Evolutionary conservation across 2,329 filamentous ascomycete genomes (phyloP), one percentile per base, ranked within the genome.

Genomic region (Penicillium decumbens): DNA sequence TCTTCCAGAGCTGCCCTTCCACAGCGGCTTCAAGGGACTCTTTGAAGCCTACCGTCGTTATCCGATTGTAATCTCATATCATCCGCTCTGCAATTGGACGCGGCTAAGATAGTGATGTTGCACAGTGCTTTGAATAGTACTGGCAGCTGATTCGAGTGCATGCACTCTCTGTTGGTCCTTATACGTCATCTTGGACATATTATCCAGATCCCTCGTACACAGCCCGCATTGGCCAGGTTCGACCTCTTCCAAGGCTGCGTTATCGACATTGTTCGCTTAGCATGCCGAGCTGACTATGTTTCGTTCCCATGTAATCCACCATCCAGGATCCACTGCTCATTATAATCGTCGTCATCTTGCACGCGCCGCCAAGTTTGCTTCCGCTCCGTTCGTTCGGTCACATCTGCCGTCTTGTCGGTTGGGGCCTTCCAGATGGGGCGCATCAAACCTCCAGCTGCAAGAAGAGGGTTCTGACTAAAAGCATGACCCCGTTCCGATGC

Each of bases 271-370:
- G 28, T 35, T 35, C 18, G 18, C 15, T 37, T 10, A 18, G 4
- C 32, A 15, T 10, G 18, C 43, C 33, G 30, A 9, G 20, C 18
- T 9, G 29, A 20, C 41, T 49, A 47, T 27, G 40, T 58, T 13
- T 53, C 54, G 38, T 69, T 64, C 1, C 73, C 73, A 55, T 69
- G 65, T 33, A 72, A 43, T 4, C 72, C 73, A 23, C 73, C 73
- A 48, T 75, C 72, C 39, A 75, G 51, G 49, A 75, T 74, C 73
- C 73, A 76, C 47, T 71, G 70, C 58, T 76, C 73, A 51, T 75
- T 75, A 51, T 75, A 72, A 24, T 73, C 72, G 41, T 71, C 71
- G 44, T 76, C 73, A 54, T 73, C 71, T 53, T 76, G 74, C 18
- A 76, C 74, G 32, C 73, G 66, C 32, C 73, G 65, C 74, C 74